Base-by-base conservation (phyloP, 345 rosid genomes). In the Eucalyptus leucophloia region DNA sequence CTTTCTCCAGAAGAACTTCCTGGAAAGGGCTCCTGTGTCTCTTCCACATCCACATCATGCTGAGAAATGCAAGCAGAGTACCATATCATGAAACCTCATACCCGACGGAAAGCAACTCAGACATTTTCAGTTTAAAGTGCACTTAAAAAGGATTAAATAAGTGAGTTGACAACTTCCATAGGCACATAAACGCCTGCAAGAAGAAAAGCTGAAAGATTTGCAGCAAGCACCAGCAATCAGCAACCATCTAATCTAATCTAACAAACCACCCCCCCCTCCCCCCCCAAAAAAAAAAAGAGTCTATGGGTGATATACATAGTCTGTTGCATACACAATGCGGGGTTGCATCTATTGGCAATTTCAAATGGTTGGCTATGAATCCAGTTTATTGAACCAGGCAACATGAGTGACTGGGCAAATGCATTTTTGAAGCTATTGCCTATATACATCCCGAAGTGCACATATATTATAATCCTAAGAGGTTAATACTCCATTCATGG, bases 31-130 rank as follows among this genome's bases (percentile, higher is more conserved):
- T 92, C 95, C 81, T 89, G 87, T 34, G 94, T n/a, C 87, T 89
- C 91, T 90, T 88, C 89, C 90, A 91, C 89, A 6, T 93, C 91
- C 90, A 91, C 90, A 6, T 93, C 91, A 88, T 93, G 95, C 98
- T 96, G 89, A 32, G 42, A 28, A 56, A 87, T 17, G 49, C 51
- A 86, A 86, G 23, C 23, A 49, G 40, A 30, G 24, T 49, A 32
- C 53, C 87, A 13, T 23, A 5, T 86, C 23, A n/a, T 28, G 24
- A 86, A 44, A 42, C 56, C 87, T 28, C 56, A 86, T 28, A 86
- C 87, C 87, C 42, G 14, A 86, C 4, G 21, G 28, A 86, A 47
- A 53, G 56, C 34, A 47, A 65, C 69, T 65, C 50, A 34, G 45
- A 32, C 12, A 9, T 42, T 56, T 65, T 34, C 82, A 69, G 19